phyloP scores from a whole-genome alignment of 2,329 filamentous ascomycete genomes.

The Fusarium abutilonis region DNA sequence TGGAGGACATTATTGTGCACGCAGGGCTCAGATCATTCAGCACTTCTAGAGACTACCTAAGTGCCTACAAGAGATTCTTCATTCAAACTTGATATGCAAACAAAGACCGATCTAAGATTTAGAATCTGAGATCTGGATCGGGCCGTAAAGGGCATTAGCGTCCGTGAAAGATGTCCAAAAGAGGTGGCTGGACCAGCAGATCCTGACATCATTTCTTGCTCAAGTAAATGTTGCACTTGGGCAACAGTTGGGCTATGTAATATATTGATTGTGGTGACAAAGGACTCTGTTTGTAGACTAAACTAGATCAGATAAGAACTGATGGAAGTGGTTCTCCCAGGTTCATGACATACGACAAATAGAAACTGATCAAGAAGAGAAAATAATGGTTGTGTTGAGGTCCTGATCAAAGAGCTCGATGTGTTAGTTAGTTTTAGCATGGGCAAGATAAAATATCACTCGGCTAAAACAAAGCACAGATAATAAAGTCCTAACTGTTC shows the following conservation, averaged over 20 bases:
- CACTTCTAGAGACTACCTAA: too few species aligned
- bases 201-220: background rate
- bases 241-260: background rate
- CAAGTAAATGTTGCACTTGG: background rate
- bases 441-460: background rate
- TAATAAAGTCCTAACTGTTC: background rate
- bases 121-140: conserved; percentile 18
- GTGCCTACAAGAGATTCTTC: too few species aligned
- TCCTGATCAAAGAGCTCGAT: too few species aligned
- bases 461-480: background rate
- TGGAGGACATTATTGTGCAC: too few species aligned
- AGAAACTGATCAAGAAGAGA: too few species aligned
- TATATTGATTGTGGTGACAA: background rate
- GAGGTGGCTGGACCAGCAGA: background rate
- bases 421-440: background rate
- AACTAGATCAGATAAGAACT: too few species aligned
- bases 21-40: too few species aligned
- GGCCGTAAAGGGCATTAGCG: conserved; percentile 11
- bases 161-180: background rate
- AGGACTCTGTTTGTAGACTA: too few species aligned
- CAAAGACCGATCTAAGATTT: conserved; percentile 7
- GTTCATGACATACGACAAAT: too few species aligned
- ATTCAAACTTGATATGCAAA: background rate
- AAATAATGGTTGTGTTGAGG: too few species aligned
- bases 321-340: too few species aligned